These are phyloP conservation scores for Antrodiella citrinella DNA, from an alignment of 768 basidiomycete genomes.

Conservation along the genomic window DNA sequence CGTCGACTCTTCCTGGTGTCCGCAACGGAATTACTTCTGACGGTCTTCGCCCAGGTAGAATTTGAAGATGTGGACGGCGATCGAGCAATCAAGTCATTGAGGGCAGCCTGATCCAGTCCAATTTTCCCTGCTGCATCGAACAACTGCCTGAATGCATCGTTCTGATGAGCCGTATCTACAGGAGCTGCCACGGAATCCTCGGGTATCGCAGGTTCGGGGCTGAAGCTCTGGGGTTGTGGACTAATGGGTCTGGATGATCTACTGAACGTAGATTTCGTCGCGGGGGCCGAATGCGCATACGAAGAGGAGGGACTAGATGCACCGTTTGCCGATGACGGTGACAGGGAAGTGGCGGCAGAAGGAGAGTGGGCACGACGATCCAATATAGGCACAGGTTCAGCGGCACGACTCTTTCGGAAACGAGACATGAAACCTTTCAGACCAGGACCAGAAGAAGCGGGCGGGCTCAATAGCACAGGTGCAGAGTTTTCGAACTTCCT, in stretches of 20 bases:
- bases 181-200: conserved; percentile 9
- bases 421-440: conserved; percentile 77
- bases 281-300: conserved; percentile 18
- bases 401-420: conserved; percentile 40
- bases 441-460: conserved; percentile 65
- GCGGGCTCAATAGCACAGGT: conserved; percentile 41
- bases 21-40: conserved; percentile 35
- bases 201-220: conserved; percentile 8
- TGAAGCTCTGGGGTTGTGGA: conserved; percentile 6
- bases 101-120: conserved; percentile 62
- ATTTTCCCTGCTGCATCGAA: conserved; percentile 71
- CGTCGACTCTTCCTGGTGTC: conserved; percentile 20
- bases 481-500: conserved; percentile 43
- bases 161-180: conserved; percentile 18
- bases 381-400: conserved; percentile 21
- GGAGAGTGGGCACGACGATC: conserved; percentile 15
- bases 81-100: conserved; percentile 65
- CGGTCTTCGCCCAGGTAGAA: conserved; percentile 36
- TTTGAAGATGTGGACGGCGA: conserved; percentile 60
- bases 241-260: conserved; percentile 10
- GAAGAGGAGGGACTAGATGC: conserved; percentile 6
- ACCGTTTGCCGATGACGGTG: background rate
- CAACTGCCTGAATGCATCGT: conserved; percentile 59
- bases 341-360: background rate
- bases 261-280: conserved; percentile 15